A percentile compares a stretch with the other conserved stretches of the same genome.
Evolutionary conservation across 371 early-diverging fungal species (phyloP).

Genomic region (Thermomucor indicae-seudaticae): DNA sequence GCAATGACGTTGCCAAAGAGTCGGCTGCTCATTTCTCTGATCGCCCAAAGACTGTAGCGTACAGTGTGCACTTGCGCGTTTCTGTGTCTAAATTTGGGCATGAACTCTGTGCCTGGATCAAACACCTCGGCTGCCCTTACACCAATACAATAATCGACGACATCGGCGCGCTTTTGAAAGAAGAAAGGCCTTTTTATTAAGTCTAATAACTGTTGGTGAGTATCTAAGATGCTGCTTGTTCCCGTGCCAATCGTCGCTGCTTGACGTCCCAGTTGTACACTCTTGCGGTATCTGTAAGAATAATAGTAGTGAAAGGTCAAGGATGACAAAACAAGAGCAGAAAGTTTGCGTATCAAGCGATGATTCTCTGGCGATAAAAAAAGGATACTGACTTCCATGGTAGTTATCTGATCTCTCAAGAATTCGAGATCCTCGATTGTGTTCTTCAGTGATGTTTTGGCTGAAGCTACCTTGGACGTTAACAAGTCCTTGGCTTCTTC

Average conservation of each 20-base stretch:
- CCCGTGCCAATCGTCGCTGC: constrained; percentile 62
- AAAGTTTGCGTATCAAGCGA: no score
- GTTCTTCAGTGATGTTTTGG: constrained; percentile 66
- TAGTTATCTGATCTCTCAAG: constrained; percentile 93
- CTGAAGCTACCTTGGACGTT: constrained; percentile 68
- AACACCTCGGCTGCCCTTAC: no score
- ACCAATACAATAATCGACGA: no score
- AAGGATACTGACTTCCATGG: constrained; percentile 98
- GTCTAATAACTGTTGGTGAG: no score
- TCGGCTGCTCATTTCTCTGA: constrained; percentile 13
- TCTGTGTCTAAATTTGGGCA: no score
- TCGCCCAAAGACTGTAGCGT: no score
- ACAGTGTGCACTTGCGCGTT: no score
- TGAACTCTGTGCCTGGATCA: no score
- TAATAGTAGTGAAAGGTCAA: no score
- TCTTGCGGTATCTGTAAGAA: constrained; percentile 87
- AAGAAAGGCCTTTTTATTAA: no score
- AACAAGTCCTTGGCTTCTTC: constrained; percentile 88
- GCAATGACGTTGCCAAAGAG: constrained; percentile 45
- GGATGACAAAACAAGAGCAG: no score
- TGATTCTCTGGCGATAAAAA: constrained; percentile 44
- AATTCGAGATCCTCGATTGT: constrained; percentile 91
- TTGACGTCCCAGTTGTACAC: constrained; percentile 98
- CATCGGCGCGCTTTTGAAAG: no score
- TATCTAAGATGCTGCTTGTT: constrained; percentile 19